These are phyloP conservation scores for Phaeotremella fagi DNA, from an alignment of 768 basidiomycete species.

Conservation along the genomic window DNA sequence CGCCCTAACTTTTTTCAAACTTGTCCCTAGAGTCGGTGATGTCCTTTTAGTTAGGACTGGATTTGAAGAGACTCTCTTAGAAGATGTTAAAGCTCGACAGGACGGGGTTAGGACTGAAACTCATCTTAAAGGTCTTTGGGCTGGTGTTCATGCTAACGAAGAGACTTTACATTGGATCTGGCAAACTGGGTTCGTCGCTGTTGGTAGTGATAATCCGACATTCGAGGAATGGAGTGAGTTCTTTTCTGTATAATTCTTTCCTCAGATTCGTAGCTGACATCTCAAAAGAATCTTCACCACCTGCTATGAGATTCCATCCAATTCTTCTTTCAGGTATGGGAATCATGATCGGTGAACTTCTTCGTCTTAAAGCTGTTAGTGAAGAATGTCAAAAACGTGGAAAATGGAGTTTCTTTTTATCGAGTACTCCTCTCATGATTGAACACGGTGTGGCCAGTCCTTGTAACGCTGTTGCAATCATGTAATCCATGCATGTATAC, in stretches of 20 bases:
- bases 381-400: constrained; percentile 7
- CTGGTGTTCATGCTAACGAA: constrained; percentile 5
- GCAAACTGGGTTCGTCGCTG: constrained; percentile 11
- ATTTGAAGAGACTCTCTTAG: constrained; percentile 6
- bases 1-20: constrained; percentile 1
- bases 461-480: constrained; percentile 9
- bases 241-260: too few species aligned
- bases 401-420: constrained; percentile 12
- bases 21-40: constrained; percentile 7
- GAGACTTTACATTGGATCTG: constrained; percentile 8
- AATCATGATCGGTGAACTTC: constrained; percentile 11
- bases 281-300: not conserved
- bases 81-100: not conserved
- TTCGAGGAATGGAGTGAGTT: constrained; percentile 12
- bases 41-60: constrained; percentile 11
- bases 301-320: constrained; percentile 3
- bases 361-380: constrained; percentile 1
- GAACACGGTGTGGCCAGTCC: constrained; percentile 14
- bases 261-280: too few species aligned
- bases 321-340: constrained; percentile 10
- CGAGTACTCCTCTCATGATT: constrained; percentile 6
- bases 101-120: not conserved
- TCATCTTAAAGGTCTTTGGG: not conserved
- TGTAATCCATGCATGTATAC: not conserved
- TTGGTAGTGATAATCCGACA: constrained; percentile 9